A percentile compares a stretch with the other conserved stretches of the same genome.
phyloP scores from a whole-genome alignment of 2,329 filamentous ascomycete genomes.

The Moelleriella libera region DNA sequence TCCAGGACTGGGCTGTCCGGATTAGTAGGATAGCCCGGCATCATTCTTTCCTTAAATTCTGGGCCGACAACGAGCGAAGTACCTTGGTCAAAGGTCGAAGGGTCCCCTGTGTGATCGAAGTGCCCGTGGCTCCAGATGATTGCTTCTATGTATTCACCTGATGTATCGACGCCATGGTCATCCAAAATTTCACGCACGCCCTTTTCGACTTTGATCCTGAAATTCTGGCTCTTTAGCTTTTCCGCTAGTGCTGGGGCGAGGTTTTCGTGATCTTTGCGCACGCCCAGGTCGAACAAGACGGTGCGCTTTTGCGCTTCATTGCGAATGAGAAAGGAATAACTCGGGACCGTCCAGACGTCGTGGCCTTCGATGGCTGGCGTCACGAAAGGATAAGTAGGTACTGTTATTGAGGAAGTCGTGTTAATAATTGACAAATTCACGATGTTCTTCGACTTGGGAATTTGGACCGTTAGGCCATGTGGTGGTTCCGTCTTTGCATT shows the following conservation, averaged over 20 bases:
- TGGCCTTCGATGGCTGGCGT: not conserved
- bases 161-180: not conserved
- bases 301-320: not conserved
- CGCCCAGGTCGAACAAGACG: slow-evolving; percentile 1
- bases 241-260: not conserved
- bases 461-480: not conserved
- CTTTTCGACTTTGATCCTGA: not conserved
- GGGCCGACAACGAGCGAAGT: slow-evolving; percentile 12
- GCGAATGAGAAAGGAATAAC: not conserved
- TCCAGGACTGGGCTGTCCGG: slow-evolving; percentile 4
- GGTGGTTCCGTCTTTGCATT: no score
- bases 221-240: not conserved
- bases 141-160: slow-evolving; percentile 6
- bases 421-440: not conserved
- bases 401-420: not conserved
- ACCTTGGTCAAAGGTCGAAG: slow-evolving; percentile 9
- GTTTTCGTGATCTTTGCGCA: slow-evolving; percentile 1
- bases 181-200: not conserved
- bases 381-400: not conserved
- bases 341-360: not conserved
- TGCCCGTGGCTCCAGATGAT: slow-evolving; percentile 16
- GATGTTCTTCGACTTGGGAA: not conserved
- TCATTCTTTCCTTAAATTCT: slow-evolving; percentile 6
- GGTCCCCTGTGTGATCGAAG: slow-evolving; percentile 14
- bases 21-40: slow-evolving; percentile 7